Conservation (phyloP, 805 yeast genomes). For the Grigorovia transvaalensis region DNA sequence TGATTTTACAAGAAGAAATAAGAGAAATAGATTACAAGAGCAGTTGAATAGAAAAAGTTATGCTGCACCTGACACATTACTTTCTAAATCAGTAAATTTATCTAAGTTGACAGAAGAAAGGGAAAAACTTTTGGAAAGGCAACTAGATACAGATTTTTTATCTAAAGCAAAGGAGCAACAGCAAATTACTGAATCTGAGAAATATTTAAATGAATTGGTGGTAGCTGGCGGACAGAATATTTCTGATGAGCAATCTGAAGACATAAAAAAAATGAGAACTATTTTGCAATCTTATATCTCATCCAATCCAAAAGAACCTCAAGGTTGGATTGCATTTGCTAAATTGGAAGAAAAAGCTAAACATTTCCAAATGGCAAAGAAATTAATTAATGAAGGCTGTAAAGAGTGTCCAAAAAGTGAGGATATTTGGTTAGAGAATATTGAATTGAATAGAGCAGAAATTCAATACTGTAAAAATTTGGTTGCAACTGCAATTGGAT, state of each 20-base stretch:
- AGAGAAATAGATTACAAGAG: conserved; percentile 53
- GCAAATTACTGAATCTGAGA: conserved; percentile 27
- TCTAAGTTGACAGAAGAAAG: conserved; percentile 52
- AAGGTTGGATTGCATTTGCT: conserved; percentile 83
- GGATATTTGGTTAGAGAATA: conserved; percentile 73
- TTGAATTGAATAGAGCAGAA: conserved; percentile 45
- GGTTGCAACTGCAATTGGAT: conserved; percentile 54
- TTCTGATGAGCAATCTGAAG: conserved; percentile 35
- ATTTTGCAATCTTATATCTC: conserved; percentile 59
- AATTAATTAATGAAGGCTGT: conserved; percentile 66
- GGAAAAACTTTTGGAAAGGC: conserved; percentile 46
- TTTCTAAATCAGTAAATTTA: conserved; percentile 36
- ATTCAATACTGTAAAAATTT: conserved; percentile 41
- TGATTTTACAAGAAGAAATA: conserved; percentile 73
- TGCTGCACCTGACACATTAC: conserved; percentile 69
- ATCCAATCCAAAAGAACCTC: conserved; percentile 61
- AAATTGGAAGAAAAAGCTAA: conserved; percentile 60
- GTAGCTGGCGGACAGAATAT: background rate
- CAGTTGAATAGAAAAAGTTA: conserved; percentile 60
- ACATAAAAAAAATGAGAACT: conserved; percentile 45
- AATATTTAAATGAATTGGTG: conserved; percentile 35
- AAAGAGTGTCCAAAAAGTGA: conserved; percentile 52
- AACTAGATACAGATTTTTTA: conserved; percentile 35
- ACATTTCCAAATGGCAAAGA: conserved; percentile 46
- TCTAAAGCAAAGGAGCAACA: conserved; percentile 5